Base-by-base conservation (phyloP, 2,329 filamentous ascomycete species). In the Fusarium transvaalense region DNA sequence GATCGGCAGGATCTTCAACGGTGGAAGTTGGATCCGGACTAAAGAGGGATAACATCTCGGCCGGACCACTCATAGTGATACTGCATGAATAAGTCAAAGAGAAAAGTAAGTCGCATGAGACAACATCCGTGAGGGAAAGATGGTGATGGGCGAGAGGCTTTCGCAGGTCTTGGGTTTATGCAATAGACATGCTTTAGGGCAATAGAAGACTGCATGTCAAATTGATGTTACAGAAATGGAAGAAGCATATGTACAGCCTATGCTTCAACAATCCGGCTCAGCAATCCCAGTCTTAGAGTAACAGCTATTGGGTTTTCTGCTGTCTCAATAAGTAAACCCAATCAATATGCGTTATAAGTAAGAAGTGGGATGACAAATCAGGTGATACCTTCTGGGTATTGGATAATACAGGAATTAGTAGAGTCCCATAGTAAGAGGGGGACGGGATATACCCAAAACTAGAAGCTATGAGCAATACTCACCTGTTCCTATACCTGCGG, bases 1-100 rank as follows among this genome's bases (percentile, higher is more conserved):
- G 64, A 71, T 73, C 66, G 59, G 47, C 61, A 43, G 35, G 57
- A 71, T 72, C 64, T 58, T 53, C 54, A 62, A 68, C 35, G 46
- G 51, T 46, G 55, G 65, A 61, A 35, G 60, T 61, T 64, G 56
- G 63, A 43, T 43, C 47, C 41, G 32, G 57, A 56, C 50, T 32
- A 64, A 32, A 32, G 23, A 50, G 31, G 46, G 17, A 62, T 25
- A 21, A 15, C 17, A 41, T 17, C 39, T 61, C 27, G 34, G 27
- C 38, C 25, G 23, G 46, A 37, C 32, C 27, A 47, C 14, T 14
- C 23, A 55, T 17, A 37, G 27, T 51, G 19, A 10, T 62, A 15
- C 25, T 46, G 39, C 34, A 38, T 35, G 37, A 39, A 34, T 10
- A 31, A 35, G 21, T 37, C 50, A 35, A 51, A 59, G 31, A 32